Base-by-base conservation (phyloP, 768 basidiomycete species). In the Termitomyces sp. region DNA sequence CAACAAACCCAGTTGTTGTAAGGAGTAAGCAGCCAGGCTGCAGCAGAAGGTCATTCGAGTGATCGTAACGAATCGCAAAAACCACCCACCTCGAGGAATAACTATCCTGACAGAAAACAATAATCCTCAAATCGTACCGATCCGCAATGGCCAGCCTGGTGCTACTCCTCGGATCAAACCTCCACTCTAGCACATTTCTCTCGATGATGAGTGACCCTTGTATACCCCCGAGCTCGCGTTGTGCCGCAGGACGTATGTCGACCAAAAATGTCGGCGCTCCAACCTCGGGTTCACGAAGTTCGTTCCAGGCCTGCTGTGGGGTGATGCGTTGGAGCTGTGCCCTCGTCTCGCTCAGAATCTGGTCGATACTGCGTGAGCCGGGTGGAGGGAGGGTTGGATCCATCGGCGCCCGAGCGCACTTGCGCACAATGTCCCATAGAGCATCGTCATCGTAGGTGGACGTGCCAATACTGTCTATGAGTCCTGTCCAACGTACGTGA, bases 171-270 rank as follows among this genome's bases (percentile, higher is more conserved):
- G 89, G 90, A 68, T 92, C 89, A 61, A 92, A 85, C 23, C 82
- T 78, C 87, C 88, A 90, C 67, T 92, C 90, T 53, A 92, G 76
- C 5, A 84, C 79, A 64, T 88, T 91, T 23, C 89, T 78, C 63
- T 91, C 89, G 56, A 91, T 79, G 53, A 87, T 71, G 54, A 91
- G 70, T n/a, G 88, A 79, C 0, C 89, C 87, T 8, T 75, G 75
- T 54, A 91, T 85, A 0, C 71, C 76, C 0, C 90, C 90, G 33
- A 79, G 71, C 47, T 75, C 74, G 15, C 90, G 78, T 67, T 89
- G 81, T 5, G 75, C 77, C 40, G 75, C 79, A 0, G 88, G 80
- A 7, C 90, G 83, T 51, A 91, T 90, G 67, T 91, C 90, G 7
- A 92, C 89, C 42, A 92, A 75, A 54, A 91, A 79, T 1, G 83